phyloP scores from a whole-genome alignment of 2,329 filamentous ascomycete genomes.

The Neopestalotiopsis rosae region DNA sequence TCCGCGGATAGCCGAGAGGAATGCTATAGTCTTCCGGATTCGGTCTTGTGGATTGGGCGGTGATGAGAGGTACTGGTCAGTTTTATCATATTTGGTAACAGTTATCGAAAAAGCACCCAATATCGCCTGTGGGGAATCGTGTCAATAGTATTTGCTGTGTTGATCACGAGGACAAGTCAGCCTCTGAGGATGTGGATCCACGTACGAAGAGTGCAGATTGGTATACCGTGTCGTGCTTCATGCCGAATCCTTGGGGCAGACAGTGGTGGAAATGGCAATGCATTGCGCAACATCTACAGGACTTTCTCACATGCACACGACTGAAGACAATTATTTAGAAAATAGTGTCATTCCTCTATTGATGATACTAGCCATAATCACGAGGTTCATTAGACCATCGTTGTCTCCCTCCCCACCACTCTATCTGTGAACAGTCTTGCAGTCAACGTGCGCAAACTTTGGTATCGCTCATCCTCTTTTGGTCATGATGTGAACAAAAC shows the following conservation, averaged over 20 bases:
- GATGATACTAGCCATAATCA: neutral
- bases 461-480: conserved; percentile 1
- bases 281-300: neutral
- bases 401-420: neutral
- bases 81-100: neutral
- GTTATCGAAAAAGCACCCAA: neutral
- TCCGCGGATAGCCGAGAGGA: conserved; percentile 6
- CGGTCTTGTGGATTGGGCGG: neutral
- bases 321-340: neutral
- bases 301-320: neutral
- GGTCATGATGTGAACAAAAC: neutral
- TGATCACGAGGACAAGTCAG: neutral
- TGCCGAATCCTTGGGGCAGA: neutral
- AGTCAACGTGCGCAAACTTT: neutral
- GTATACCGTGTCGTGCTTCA: neutral
- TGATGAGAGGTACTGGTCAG: neutral
- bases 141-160: neutral
- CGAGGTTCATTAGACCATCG: neutral
- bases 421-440: neutral
- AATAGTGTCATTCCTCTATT: conserved; percentile 2
- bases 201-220: neutral
- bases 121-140: neutral
- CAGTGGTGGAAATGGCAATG: neutral
- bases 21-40: conserved; percentile 11
- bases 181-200: neutral